phyloP scores from a whole-genome alignment of 2,329 filamentous ascomycete species.

The Fusarium sp. region DNA sequence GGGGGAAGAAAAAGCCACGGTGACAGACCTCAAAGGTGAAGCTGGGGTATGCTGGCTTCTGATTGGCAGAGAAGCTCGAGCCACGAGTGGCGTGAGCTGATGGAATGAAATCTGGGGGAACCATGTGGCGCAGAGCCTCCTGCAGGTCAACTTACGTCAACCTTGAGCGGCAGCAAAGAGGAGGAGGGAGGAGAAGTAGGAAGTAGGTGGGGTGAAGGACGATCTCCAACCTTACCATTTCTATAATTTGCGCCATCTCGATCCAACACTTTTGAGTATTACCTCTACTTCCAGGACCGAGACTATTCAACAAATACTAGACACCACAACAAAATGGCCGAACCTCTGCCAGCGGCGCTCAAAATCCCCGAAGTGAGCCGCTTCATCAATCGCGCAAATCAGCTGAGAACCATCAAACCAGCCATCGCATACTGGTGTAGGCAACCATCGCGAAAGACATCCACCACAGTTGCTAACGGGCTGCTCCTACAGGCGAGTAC shows the following conservation, averaged over 20 bases:
- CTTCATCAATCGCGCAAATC: constrained; percentile 82
- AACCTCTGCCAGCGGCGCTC: constrained; percentile 58
- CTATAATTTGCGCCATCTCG: constrained; percentile 29
- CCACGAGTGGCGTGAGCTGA: constrained; percentile 39
- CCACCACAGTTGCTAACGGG: background rate
- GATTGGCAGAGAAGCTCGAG: constrained; percentile 37
- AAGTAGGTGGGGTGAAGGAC: constrained; percentile 23
- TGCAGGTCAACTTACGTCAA: constrained; percentile 27
- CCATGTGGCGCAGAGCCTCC: constrained; percentile 27
- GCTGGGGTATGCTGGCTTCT: constrained; percentile 19
- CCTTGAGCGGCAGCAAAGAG: constrained; percentile 14
- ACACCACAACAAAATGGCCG: constrained; percentile 67
- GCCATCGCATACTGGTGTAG: constrained; percentile 96
- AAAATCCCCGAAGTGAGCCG: constrained; percentile 84
- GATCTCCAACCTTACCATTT: constrained; percentile 23
- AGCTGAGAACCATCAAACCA: constrained; percentile 85
- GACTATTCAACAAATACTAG: background rate
- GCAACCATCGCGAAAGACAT: constrained; percentile 34
- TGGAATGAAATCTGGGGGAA: constrained; percentile 14
- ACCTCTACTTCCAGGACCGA: background rate
- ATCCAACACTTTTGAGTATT: background rate
- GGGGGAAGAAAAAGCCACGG: constrained; percentile 47
- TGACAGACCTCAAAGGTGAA: constrained; percentile 29
- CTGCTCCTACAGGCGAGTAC: constrained; percentile 73
- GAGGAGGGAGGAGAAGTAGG: constrained; percentile 21